A percentile compares a stretch with the other conserved stretches of the same genome.
Conservation (phyloP, 73 alveolate species). For the Tetrahymena elliotti region DNA sequence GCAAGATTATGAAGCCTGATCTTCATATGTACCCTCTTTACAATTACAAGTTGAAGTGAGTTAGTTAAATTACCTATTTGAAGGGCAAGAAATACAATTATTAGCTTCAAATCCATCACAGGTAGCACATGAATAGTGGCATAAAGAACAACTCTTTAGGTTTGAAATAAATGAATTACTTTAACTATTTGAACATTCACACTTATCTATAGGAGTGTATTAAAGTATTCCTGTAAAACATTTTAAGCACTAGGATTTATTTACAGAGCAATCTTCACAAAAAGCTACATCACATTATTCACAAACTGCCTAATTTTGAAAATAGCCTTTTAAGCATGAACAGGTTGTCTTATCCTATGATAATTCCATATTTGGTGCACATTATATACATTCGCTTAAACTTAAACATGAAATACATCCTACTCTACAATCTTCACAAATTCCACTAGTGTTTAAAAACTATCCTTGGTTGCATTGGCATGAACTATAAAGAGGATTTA, state of each 20-base stretch:
- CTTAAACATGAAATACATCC: background rate
- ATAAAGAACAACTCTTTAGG: background rate
- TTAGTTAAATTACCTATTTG: background rate
- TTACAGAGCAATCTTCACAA: background rate
- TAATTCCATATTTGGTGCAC: background rate
- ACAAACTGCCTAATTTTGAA: background rate
- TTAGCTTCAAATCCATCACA: background rate
- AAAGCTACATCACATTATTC: background rate
- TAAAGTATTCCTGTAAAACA: background rate
- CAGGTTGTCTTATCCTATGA: background rate
- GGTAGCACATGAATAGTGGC: background rate
- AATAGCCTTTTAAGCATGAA: background rate
- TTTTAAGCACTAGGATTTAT: background rate
- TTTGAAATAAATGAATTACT: background rate
- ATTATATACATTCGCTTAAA: background rate
- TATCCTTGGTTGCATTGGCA: background rate
- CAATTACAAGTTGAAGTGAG: background rate
- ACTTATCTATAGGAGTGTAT: background rate
- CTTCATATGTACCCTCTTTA: background rate
- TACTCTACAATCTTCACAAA: background rate
- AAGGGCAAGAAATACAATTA: background rate
- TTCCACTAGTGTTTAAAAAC: background rate
- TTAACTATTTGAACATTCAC: background rate
- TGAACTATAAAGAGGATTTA: background rate
- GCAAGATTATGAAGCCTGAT: background rate